phyloP scores from a whole-genome alignment of 176 grass and related monocot genomes.

The Cocos nucifera region DNA sequence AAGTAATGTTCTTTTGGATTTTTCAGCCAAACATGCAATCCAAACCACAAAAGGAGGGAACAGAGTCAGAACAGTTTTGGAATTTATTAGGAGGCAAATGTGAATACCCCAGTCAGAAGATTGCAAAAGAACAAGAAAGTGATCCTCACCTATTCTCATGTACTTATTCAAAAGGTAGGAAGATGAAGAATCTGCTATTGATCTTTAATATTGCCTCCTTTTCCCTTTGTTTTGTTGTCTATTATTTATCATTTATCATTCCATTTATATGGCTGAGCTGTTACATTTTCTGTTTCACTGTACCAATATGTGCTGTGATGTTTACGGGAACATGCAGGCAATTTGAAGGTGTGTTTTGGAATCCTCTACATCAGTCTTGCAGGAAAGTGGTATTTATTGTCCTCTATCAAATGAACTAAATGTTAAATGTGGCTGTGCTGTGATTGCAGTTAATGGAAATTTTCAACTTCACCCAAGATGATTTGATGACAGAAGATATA shows the following conservation, averaged over 20 bases:
- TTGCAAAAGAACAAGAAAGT: constrained; percentile 30
- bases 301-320: too few relatives aligned
- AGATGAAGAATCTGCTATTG: neutral
- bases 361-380: constrained; percentile 16
- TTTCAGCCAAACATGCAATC: constrained; percentile 16
- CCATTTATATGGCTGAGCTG: too few relatives aligned
- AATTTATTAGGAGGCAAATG: constrained; percentile 51
- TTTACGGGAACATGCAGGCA: constrained; percentile 37
- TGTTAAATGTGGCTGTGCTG: constrained; percentile 22
- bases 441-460: constrained; percentile 84
- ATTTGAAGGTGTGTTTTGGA: constrained; percentile 65
- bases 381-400: neutral
- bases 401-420: neutral
- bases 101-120: constrained; percentile 65
- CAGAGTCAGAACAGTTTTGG: constrained; percentile 77
- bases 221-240: too few relatives aligned
- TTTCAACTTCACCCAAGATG: constrained; percentile 96
- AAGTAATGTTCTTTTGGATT: neutral
- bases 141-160: constrained; percentile 65
- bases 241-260: too few relatives aligned
- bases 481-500: constrained; percentile 95
- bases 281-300: too few relatives aligned
- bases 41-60: constrained; percentile 46
- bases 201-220: too few relatives aligned
- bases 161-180: constrained; percentile 49